Conservation (phyloP, 257 asterid species). For the Plantago elongata region DNA sequence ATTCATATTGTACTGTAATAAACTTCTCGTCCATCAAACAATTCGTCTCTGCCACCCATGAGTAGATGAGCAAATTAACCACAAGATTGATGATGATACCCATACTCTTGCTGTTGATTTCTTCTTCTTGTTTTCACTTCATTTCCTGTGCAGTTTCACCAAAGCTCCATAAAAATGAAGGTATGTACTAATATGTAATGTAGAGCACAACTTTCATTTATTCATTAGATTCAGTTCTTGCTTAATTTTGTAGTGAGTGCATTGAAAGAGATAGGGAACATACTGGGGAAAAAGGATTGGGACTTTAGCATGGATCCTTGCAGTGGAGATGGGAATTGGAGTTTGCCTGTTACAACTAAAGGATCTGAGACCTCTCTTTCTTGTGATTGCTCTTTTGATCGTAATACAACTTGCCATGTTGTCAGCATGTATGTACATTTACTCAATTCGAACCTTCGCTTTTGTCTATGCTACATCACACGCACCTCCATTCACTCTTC, state of each 20-base stretch:
- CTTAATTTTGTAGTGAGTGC: slow-evolving; percentile 43
- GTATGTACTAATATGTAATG: no score
- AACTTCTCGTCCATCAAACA: no score
- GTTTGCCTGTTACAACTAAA: slow-evolving; percentile 40
- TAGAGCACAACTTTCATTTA: no score
- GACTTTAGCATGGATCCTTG: slow-evolving; percentile 71
- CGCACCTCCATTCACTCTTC: not conserved
- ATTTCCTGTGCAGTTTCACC: no score
- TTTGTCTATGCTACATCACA: not conserved
- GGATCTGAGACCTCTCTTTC: slow-evolving; percentile 61
- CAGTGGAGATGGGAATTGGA: slow-evolving; percentile 75
- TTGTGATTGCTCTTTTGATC: slow-evolving; percentile 65
- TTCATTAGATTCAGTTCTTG: no score
- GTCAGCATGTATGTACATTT: slow-evolving; percentile 44
- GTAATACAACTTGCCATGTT: slow-evolving; percentile 63
- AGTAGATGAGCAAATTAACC: no score
- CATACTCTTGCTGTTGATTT: no score
- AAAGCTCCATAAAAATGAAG: no score
- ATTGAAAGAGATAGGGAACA: slow-evolving; percentile 51
- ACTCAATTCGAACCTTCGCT: not conserved
- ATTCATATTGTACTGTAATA: no score
- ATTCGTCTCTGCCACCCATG: no score
- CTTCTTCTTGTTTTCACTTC: no score
- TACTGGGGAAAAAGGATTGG: slow-evolving; percentile 79
- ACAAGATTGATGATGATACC: no score